Conservation (phyloP, 1,284 basidiomycete species). For the Irpex sp. region DNA sequence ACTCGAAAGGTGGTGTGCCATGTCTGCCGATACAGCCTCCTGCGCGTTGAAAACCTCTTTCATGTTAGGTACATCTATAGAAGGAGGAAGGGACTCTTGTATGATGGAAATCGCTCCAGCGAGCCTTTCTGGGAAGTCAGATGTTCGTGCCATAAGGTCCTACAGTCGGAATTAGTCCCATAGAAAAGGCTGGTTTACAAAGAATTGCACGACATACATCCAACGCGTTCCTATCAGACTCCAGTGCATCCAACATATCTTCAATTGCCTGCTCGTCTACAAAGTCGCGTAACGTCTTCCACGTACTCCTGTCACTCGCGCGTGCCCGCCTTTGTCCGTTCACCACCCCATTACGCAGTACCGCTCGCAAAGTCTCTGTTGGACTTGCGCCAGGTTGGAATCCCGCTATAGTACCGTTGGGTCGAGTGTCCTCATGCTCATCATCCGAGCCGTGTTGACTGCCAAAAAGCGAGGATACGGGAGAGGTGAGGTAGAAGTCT, state of each 20-base stretch:
- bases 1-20: constrained; percentile 72
- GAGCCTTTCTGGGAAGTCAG: constrained; percentile 64
- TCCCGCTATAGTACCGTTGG: constrained; percentile 15
- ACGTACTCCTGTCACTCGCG: constrained; percentile 48
- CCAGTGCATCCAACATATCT: constrained; percentile 66
- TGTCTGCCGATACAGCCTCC: constrained; percentile 50
- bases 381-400: constrained; percentile 26
- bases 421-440: constrained; percentile 26
- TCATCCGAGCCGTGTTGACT: constrained; percentile 58
- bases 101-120: constrained; percentile 51
- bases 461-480: constrained; percentile 71
- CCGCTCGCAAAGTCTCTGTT: constrained; percentile 27
- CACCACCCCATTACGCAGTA: constrained; percentile 21
- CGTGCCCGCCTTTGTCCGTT: constrained; percentile 19
- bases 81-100: constrained; percentile 44
- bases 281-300: constrained; percentile 81
- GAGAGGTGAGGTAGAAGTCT: constrained; percentile 62
- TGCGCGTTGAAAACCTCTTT: constrained; percentile 51
- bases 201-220: constrained; percentile 48
- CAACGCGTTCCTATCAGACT: constrained; percentile 58
- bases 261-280: constrained; percentile 78
- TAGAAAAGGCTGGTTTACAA: not conserved
- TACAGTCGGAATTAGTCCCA: constrained; percentile 26
- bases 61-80: constrained; percentile 37
- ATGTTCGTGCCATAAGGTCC: constrained; percentile 59